phyloP scores from a whole-genome alignment of 2,329 filamentous ascomycete species.

The Colletotrichum musicola region DNA sequence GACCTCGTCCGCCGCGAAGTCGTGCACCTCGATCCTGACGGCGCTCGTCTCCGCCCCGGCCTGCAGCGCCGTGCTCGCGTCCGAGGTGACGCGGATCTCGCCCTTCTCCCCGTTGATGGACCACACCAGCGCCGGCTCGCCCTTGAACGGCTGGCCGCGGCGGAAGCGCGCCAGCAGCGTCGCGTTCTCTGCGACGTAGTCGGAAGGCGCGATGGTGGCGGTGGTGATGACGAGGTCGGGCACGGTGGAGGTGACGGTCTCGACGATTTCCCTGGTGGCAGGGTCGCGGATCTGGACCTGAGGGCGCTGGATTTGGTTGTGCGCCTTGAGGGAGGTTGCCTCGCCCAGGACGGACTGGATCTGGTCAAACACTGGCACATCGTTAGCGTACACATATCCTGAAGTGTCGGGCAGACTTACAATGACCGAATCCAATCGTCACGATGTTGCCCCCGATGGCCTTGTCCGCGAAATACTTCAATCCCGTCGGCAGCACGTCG shows the following conservation, averaged over 20 bases:
- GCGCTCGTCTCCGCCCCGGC: slow-evolving; percentile 51
- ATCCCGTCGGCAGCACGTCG: slow-evolving; percentile 46
- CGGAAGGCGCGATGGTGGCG: slow-evolving; percentile 50
- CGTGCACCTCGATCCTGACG: slow-evolving; percentile 63
- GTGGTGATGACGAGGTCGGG: slow-evolving; percentile 49
- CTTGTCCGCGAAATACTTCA: slow-evolving; percentile 63
- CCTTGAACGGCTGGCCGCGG: slow-evolving; percentile 62
- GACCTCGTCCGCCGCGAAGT: slow-evolving; percentile 59
- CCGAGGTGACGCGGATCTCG: slow-evolving; percentile 51
- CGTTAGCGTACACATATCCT: neutral
- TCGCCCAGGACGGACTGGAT: slow-evolving; percentile 30
- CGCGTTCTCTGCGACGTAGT: slow-evolving; percentile 48
- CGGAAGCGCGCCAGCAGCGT: slow-evolving; percentile 59
- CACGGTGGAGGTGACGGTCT: slow-evolving; percentile 37
- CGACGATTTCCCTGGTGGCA: neutral
- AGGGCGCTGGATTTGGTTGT: slow-evolving; percentile 49
- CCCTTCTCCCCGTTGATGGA: slow-evolving; percentile 64
- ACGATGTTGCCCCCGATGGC: slow-evolving; percentile 60
- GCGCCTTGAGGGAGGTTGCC: neutral
- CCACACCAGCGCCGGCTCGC: slow-evolving; percentile 60
- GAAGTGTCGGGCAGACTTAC: neutral
- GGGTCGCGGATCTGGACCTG: slow-evolving; percentile 11
- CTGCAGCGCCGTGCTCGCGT: slow-evolving; percentile 40
- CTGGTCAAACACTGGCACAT: slow-evolving; percentile 3
- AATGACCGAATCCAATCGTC: slow-evolving; percentile 57